Evolutionary conservation across 2,329 filamentous ascomycete genomes (phyloP), one percentile per base, ranked within the genome.

Genomic region (Colletotrichum eleusines): DNA sequence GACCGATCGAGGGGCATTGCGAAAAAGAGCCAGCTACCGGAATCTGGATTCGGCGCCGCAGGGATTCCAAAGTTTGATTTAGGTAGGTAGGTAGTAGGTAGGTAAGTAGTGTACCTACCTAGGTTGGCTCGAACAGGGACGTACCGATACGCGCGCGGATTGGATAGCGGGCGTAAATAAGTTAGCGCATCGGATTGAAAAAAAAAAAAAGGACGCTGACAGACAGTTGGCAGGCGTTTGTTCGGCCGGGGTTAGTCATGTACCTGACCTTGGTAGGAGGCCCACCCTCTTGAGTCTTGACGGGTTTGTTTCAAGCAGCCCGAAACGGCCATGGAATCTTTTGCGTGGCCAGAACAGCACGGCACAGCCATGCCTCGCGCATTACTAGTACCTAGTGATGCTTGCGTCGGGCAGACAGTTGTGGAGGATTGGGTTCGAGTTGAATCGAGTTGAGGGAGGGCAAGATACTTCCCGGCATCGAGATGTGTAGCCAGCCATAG

Each of bases 251-350:
- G 33, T 50, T 14, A 26, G 58, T 38, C 31, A 26, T 33, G n/a
- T n/a, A n/a, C n/a, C n/a, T n/a, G n/a, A 50, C 31, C 18, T 8
- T 44, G 20, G 58, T 18, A 42, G 44, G n/a, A n/a, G n/a, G n/a
- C n/a, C n/a, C n/a, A 61, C 31, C 26, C 26, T 35, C 35, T 35
- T n/a, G n/a, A n/a, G n/a, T n/a, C 48, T 35, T 40, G 38, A 54
- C 62, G 26, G 54, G 31, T 23, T 33, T 48, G 66, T 68, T 64
- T 51, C 66, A 46, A 63, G 33, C 40, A 57, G 65, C 18, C 33
- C 40, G 31, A 40, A 31, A 63, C 46, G 48, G 50, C 42, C 38
- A 55, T 26, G n/a, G 9, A 12, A 16, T 42, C 33, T n/a, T 31
- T 35, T 11, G 31, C 33, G 53, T 33, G 35, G 20, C 35, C 28